Base-by-base conservation (phyloP, 176 grass and related monocot species). In the Elaeis guineensis region DNA sequence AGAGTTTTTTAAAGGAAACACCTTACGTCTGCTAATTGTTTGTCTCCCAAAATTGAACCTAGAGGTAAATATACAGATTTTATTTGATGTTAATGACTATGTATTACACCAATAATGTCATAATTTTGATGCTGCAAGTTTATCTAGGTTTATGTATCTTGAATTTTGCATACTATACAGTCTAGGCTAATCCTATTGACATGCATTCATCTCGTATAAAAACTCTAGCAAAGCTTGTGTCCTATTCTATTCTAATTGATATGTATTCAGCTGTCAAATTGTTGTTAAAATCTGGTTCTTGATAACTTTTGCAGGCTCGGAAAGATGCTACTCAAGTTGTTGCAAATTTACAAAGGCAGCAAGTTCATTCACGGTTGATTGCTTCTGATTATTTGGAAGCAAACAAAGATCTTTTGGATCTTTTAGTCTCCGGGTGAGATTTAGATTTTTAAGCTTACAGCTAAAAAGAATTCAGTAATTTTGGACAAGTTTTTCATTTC, bases 341-440 rank as follows among this genome's bases (percentile, higher is more conserved):
- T 9, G 77, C 81, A 61, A 89, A 84, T 78, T 59, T 89, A 58
- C 77, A 75, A 78, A 84, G 81, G 57, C 86, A 84, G 65, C 80
- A 70, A 49, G 86, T 89, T 29, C 69, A 81, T 49, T 89, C 74
- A 60, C 76, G 54, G 54, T 68, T 84, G 44, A 8, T 81, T 64
- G 81, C 86, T 21, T 84, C 81, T 26, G 70, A 85, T 16, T 89
- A 89, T 44, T 69, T 89, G 21, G 86, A 85, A 72, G 62, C 39
- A 52, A 89, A 89, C 48, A 77, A 69, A 21, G 86, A 81, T 81
- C 53, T 89, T 26, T 50, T 89, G 54, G 81, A 85, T 48, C 44
- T 60, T 53, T 58, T 89, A 62, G 54, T 89, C 51, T 71, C 53
- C 50, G 75, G 78, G 86, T 89, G 69, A 78, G 85, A 24, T 61